These are phyloP conservation scores for Teratosphaeria viscida DNA, from an alignment of 2,329 filamentous ascomycete genomes.

Conservation along the genomic window DNA sequence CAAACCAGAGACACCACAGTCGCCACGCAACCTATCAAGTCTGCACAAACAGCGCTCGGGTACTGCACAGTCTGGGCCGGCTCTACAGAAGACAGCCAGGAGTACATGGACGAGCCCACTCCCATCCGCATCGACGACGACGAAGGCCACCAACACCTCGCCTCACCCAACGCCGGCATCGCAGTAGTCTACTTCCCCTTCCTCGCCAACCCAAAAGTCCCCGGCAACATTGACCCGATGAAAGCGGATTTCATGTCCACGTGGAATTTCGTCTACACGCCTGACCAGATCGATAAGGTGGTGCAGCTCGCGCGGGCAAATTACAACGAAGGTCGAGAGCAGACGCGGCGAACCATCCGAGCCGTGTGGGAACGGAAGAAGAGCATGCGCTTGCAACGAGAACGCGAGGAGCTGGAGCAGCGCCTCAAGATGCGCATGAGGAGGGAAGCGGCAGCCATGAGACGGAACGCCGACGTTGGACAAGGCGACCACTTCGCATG, in stretches of 20 bases:
- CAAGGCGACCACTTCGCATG: constrained; percentile 15
- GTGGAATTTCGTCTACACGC: constrained; percentile 96
- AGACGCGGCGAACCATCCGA: constrained; percentile 65
- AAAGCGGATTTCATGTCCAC: constrained; percentile 81
- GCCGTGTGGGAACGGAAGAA: constrained; percentile 93
- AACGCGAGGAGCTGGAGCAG: constrained; percentile 31
- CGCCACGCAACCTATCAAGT: not conserved
- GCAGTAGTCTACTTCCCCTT: constrained; percentile 86
- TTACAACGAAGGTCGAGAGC: constrained; percentile 69
- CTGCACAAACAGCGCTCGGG: constrained; percentile 46
- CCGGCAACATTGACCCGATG: constrained; percentile 66
- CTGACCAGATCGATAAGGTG: constrained; percentile 78
- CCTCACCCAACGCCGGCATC: constrained; percentile 70
- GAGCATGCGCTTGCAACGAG: constrained; percentile 47
- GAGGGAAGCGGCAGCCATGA: constrained; percentile 10
- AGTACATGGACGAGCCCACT: constrained; percentile 18
- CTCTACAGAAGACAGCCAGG: constrained; percentile 53
- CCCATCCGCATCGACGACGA: not conserved
- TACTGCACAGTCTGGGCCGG: constrained; percentile 97
- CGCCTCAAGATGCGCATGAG: constrained; percentile 27
- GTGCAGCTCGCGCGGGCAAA: constrained; percentile 76
- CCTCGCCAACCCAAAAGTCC: constrained; percentile 67
- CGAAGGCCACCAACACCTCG: constrained; percentile 43
- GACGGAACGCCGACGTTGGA: constrained; percentile 14
- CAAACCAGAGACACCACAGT: constrained; percentile 43